phyloP scores from a whole-genome alignment of 192 early-diverging fungal species.

The Chytriomyces confervae region DNA sequence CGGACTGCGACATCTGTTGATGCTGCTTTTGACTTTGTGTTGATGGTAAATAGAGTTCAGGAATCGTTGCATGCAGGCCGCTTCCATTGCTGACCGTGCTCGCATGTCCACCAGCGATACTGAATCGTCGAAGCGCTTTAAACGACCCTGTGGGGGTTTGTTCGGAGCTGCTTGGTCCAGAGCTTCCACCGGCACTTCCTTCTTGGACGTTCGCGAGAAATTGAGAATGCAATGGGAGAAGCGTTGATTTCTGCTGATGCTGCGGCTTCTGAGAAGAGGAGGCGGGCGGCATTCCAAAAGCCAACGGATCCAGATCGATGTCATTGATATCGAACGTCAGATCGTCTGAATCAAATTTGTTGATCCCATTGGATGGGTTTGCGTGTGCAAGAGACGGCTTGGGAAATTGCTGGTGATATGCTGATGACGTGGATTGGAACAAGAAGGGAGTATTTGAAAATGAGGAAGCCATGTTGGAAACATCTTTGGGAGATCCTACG shows the following conservation, averaged over 20 bases:
- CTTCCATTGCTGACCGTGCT: constrained; percentile 13
- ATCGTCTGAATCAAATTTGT: constrained; percentile 16
- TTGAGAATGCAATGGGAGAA: neutral
- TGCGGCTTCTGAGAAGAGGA: neutral
- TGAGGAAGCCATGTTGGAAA: neutral
- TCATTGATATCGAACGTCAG: constrained; percentile 18
- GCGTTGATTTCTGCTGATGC: neutral
- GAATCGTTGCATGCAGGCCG: neutral
- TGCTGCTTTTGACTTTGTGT: neutral
- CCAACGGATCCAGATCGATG: constrained; percentile 8
- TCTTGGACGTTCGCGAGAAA: constrained; percentile 1
- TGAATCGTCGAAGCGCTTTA: neutral
- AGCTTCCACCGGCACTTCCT: neutral
- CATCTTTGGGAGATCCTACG: no score
- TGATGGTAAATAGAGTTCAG: neutral
- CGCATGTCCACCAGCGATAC: neutral
- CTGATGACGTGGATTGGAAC: constrained; percentile 16
- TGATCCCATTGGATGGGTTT: neutral
- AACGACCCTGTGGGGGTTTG: constrained; percentile 15
- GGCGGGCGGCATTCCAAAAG: neutral
- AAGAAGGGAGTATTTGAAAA: constrained; percentile 5
- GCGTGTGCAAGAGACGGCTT: constrained; percentile 2
- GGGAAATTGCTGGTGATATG: constrained; percentile 10
- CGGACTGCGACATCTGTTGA: neutral
- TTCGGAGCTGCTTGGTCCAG: constrained; percentile 1